Conservation (phyloP, 164 flowering plant species). For the Dillenia turbinata region DNA sequence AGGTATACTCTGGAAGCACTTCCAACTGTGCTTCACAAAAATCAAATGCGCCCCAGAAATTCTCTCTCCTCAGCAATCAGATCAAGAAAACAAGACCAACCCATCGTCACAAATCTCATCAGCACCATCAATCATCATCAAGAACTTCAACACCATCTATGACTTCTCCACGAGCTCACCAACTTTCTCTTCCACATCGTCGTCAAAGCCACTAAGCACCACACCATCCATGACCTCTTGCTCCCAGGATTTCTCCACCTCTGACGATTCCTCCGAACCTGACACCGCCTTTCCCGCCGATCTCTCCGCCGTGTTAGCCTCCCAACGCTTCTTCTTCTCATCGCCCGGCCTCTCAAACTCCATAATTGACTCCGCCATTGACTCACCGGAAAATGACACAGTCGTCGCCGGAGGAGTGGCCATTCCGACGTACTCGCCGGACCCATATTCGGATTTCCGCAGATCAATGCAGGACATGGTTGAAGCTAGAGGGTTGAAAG, state of each 20-base stretch:
- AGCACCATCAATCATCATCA: slow-evolving; percentile 20
- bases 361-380: slow-evolving; percentile 35
- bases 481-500: slow-evolving; percentile 28
- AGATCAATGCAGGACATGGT: slow-evolving; percentile 57
- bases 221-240: slow-evolving; percentile 10
- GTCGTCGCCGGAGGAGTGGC: slow-evolving; percentile 38
- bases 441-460: slow-evolving; percentile 45
- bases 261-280: slow-evolving; percentile 16
- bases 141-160: slow-evolving; percentile 51
- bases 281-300: slow-evolving; percentile 31
- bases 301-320: slow-evolving; percentile 52
- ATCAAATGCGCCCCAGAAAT: slow-evolving; percentile 29
- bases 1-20: slow-evolving; percentile 33
- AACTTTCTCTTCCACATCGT: slow-evolving; percentile 2
- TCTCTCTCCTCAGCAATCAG: slow-evolving; percentile 6
- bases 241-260: slow-evolving; percentile 12
- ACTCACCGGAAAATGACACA: slow-evolving; percentile 11
- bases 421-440: slow-evolving; percentile 43
- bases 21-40: slow-evolving; percentile 49
- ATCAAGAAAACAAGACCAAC: background rate
- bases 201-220: slow-evolving; percentile 14
- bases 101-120: slow-evolving; percentile 3
- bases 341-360: slow-evolving; percentile 82
- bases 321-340: slow-evolving; percentile 84
- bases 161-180: slow-evolving; percentile 16